Evolutionary conservation across 345 rosid species (phyloP).

Genomic region (Arabis alpina): DNA sequence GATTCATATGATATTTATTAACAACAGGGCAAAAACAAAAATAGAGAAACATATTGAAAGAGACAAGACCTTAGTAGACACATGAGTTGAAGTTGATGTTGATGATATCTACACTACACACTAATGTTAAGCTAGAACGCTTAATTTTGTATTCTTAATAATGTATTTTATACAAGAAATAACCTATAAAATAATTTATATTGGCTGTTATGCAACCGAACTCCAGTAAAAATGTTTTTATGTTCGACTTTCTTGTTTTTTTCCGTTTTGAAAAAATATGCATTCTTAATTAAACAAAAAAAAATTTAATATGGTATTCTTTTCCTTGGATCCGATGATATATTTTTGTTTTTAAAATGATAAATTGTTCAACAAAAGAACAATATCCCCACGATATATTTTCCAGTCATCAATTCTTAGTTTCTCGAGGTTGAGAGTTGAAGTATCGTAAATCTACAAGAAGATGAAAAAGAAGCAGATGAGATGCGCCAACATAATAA

Average conservation of each 20-base stretch:
- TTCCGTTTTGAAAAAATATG: background rate
- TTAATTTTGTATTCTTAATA: background rate
- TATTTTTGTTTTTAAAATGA: too few species aligned
- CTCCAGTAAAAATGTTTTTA: background rate
- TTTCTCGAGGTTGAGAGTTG: too few species aligned
- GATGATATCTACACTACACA: background rate
- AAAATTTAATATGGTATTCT: too few species aligned
- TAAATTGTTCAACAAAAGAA: too few species aligned
- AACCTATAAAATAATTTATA: background rate
- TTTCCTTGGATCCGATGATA: too few species aligned
- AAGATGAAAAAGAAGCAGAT: too few species aligned
- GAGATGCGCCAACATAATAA: too few species aligned
- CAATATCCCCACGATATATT: too few species aligned
- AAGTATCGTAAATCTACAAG: too few species aligned
- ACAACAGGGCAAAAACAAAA: background rate
- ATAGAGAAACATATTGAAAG: constrained; percentile 16
- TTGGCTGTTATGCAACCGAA: background rate
- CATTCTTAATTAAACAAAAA: background rate
- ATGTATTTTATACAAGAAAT: background rate
- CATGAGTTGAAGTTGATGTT: constrained; percentile 26
- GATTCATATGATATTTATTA: constrained; percentile 17
- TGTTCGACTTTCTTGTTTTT: too few species aligned
- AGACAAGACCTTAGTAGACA: constrained; percentile 26
- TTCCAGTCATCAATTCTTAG: too few species aligned
- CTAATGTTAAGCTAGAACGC: background rate